A percentile compares a stretch with the other conserved stretches of the same genome.
phyloP scores from a whole-genome alignment of 106 monocot species.

The Platanthera zijinensis region DNA sequence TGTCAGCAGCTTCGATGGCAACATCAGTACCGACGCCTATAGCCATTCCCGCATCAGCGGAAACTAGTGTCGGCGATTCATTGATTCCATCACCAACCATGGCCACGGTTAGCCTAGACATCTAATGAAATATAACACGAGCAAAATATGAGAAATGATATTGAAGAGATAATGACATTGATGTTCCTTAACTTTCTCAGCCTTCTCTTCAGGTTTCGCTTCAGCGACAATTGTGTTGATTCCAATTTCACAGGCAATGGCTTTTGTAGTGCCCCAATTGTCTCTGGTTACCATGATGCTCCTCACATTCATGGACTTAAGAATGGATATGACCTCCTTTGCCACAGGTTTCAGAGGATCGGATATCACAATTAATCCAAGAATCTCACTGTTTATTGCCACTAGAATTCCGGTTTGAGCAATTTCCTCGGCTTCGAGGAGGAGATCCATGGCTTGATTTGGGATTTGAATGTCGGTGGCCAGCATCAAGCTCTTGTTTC shows the following conservation, averaged over 20 bases:
- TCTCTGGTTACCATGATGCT: conserved; percentile 94
- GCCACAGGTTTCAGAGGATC: conserved; percentile 75
- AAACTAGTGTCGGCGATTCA: conserved; percentile 80
- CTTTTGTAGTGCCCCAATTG: conserved; percentile 88
- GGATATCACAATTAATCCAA: conserved; percentile 73
- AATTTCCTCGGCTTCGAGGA: conserved; percentile 54
- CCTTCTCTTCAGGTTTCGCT: conserved; percentile 73
- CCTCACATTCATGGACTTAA: conserved; percentile 75
- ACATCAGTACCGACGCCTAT: conserved; percentile 90
- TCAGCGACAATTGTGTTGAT: conserved; percentile 67
- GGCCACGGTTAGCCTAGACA: conserved; percentile 70
- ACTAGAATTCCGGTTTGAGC: conserved; percentile 72
- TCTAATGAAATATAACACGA: conserved; percentile 28
- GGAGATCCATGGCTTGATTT: conserved; percentile 64
- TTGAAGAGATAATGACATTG: background rate
- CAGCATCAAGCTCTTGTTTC: conserved; percentile 83
- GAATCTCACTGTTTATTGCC: conserved; percentile 52
- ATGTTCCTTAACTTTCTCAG: conserved; percentile 51
- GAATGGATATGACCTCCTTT: conserved; percentile 78
- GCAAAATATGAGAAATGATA: background rate
- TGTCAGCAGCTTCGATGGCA: conserved; percentile 92
- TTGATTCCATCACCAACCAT: conserved; percentile 98
- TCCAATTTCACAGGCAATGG: conserved; percentile 74
- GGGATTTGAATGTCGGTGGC: conserved; percentile 42
- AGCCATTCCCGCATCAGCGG: conserved; percentile 88